phyloP scores from a whole-genome alignment of 306 rosid genomes.

The Parietaria judaica region DNA sequence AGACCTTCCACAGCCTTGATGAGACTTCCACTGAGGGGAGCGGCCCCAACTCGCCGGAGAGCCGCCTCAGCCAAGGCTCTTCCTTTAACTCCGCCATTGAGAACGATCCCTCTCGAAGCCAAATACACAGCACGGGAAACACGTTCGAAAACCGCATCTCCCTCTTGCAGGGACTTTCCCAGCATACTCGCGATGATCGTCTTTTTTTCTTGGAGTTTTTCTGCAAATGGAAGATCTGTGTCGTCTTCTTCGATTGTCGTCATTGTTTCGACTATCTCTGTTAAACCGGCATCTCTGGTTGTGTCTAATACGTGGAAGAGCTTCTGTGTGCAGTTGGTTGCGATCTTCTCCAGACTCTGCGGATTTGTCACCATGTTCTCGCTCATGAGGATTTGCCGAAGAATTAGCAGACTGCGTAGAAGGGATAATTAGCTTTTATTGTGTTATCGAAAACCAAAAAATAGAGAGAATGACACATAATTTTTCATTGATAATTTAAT shows the following conservation, averaged over 20 bases:
- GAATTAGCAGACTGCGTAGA: slow-evolving; percentile 24
- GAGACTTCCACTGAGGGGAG: slow-evolving; percentile 12
- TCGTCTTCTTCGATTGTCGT: background rate
- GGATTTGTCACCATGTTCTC: slow-evolving; percentile 21
- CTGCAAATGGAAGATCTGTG: background rate
- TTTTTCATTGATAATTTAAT: too few species aligned
- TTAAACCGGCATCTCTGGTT: slow-evolving; percentile 15
- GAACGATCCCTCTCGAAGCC: slow-evolving; percentile 28
- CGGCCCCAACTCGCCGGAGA: slow-evolving; percentile 24
- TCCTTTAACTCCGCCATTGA: slow-evolving; percentile 25
- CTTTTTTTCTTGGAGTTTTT: slow-evolving; percentile 24
- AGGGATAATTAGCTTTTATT: background rate
- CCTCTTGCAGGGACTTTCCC: slow-evolving; percentile 27
- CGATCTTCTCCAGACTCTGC: slow-evolving; percentile 12
- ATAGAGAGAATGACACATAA: too few species aligned
- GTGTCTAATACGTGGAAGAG: slow-evolving; percentile 21
- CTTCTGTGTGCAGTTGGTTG: slow-evolving; percentile 14
- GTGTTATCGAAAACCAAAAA: background rate
- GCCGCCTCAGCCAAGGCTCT: slow-evolving; percentile 20
- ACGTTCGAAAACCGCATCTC: slow-evolving; percentile 15
- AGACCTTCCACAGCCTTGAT: slow-evolving; percentile 25
- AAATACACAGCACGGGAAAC: slow-evolving; percentile 19
- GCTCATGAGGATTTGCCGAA: slow-evolving; percentile 21
- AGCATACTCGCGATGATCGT: slow-evolving; percentile 25
- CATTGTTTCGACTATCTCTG: slow-evolving; percentile 24